Conservation (phyloP, 306 rosid genomes). For the Vicia villosa region DNA sequence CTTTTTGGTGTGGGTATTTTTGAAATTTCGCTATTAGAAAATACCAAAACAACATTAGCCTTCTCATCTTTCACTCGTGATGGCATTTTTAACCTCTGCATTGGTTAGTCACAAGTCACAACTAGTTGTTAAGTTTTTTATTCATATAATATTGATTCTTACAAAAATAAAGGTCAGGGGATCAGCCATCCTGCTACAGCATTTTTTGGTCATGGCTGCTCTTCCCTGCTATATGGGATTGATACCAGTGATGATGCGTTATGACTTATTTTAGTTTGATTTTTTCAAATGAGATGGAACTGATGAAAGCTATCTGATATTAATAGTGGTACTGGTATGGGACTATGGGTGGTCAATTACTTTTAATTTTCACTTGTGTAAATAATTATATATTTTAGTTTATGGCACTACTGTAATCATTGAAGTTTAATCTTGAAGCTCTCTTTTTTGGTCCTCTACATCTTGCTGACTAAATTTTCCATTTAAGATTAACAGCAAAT, state of each 20-base stretch:
- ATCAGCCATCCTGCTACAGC: neutral
- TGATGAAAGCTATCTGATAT: neutral
- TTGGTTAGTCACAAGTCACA: neutral
- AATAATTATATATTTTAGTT: slow-evolving; percentile 16
- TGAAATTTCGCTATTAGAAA: neutral
- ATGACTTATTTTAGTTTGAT: slow-evolving; percentile 15
- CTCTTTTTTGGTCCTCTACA: neutral
- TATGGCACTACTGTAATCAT: neutral
- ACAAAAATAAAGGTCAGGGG: neutral
- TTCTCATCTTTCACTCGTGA: neutral
- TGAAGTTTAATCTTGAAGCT: slow-evolving; percentile 18
- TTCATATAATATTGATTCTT: neutral
- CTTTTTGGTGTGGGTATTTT: neutral
- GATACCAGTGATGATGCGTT: neutral
- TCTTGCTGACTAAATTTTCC: neutral
- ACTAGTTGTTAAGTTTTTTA: neutral
- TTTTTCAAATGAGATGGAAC: slow-evolving; percentile 11
- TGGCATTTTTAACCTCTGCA: neutral
- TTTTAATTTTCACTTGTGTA: neutral
- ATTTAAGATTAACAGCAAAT: slow-evolving; percentile 1
- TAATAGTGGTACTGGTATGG: neutral
- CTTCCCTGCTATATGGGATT: neutral
- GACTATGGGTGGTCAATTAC: slow-evolving; percentile 3
- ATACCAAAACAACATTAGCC: neutral
- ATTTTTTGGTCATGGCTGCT: neutral